phyloP scores from a whole-genome alignment of 2,329 filamentous ascomycete species.

The Diaporthe vaccinii region DNA sequence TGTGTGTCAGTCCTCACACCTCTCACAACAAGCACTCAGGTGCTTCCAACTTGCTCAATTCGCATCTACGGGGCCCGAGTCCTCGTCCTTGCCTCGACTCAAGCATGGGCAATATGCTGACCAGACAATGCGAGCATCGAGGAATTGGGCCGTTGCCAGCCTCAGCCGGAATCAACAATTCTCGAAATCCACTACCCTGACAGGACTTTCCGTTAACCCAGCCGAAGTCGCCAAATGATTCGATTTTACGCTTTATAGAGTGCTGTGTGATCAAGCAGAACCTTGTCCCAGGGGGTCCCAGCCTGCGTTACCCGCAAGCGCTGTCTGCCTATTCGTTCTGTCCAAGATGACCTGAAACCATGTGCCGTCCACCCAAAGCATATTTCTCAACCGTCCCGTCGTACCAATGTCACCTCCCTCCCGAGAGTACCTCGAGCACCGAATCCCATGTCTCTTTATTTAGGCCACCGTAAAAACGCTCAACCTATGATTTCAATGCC shows the following conservation, averaged over 20 bases:
- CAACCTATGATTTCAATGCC: background rate
- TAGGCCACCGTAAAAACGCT: background rate
- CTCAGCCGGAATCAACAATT: background rate
- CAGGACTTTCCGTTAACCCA: background rate
- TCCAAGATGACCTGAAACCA: background rate
- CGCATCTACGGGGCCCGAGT: background rate
- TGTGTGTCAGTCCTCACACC: background rate
- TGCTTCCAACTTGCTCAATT: background rate
- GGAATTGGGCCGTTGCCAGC: background rate
- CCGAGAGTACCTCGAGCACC: no score
- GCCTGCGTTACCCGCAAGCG: background rate
- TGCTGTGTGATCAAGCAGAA: background rate
- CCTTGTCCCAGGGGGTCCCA: background rate
- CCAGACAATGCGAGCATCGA: background rate
- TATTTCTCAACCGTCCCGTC: background rate
- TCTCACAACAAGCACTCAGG: background rate
- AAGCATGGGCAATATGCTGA: background rate
- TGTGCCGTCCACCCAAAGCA: background rate
- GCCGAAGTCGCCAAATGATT: background rate
- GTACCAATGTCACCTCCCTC: background rate
- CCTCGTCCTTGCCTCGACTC: background rate
- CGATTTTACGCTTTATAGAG: background rate
- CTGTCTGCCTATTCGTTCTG: background rate
- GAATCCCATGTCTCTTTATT: background rate
- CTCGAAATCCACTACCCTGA: background rate